Conservation (phyloP, 345 rosid species). For the Pistacia vera region DNA sequence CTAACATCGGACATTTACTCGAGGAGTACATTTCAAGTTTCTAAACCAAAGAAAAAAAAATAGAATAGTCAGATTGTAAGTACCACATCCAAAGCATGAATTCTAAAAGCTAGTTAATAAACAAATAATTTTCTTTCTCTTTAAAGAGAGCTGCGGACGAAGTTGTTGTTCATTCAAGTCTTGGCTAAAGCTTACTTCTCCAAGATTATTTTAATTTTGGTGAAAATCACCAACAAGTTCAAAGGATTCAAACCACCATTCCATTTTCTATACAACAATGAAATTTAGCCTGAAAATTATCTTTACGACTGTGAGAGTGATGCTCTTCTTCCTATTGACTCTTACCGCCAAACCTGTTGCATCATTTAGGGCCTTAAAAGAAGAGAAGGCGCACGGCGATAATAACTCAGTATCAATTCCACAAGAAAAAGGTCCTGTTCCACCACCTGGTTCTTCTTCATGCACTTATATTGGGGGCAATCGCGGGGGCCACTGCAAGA, state of each 20-base stretch:
- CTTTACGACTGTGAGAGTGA: background rate
- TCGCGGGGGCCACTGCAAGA: constrained; percentile 7
- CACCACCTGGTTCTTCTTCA: constrained; percentile 1
- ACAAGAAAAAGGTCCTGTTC: background rate
- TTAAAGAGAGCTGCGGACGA: background rate
- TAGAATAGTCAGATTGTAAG: background rate
- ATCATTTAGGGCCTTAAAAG: background rate
- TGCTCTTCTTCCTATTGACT: background rate
- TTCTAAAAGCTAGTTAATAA: too few relatives aligned
- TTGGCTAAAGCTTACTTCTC: background rate
- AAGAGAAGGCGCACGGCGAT: background rate
- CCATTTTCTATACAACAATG: background rate
- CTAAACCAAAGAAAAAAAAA: too few relatives aligned
- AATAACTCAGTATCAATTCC: background rate
- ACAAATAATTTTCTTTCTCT: background rate
- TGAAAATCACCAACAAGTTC: background rate
- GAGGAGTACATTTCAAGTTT: too few relatives aligned
- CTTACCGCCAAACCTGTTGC: background rate
- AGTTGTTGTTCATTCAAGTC: background rate
- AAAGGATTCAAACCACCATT: background rate
- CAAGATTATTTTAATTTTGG: background rate
- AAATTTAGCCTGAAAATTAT: background rate
- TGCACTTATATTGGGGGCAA: constrained; percentile 13
- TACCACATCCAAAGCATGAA: background rate
- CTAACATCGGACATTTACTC: too few relatives aligned